These are phyloP conservation scores for Lachnellula hyalina DNA, from an alignment of 2,329 filamentous ascomycete genomes.

Conservation along the genomic window DNA sequence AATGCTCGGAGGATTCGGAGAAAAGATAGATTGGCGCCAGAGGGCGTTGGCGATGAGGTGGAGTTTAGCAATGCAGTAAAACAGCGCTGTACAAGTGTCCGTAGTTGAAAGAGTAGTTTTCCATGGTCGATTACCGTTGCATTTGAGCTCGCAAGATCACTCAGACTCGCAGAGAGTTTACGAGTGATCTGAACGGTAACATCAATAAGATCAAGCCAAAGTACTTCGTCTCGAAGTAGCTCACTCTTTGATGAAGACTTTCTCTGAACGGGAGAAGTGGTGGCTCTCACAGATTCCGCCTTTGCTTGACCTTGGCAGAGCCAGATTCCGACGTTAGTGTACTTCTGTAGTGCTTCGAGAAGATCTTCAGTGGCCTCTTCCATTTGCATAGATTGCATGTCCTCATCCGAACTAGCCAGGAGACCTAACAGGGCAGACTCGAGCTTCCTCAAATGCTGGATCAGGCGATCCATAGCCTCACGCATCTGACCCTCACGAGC, in stretches of 20 bases:
- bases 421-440: constrained; percentile 74
- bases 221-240: constrained; percentile 48
- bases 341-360: constrained; percentile 76
- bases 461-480: constrained; percentile 77
- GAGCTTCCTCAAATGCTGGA: constrained; percentile 73
- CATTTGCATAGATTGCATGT: constrained; percentile 48
- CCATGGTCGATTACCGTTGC: constrained; percentile 44
- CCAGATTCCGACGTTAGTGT: constrained; percentile 91
- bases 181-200: constrained; percentile 58
- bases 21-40: constrained; percentile 63
- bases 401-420: constrained; percentile 54
- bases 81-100: constrained; percentile 78
- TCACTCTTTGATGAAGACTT: constrained; percentile 38
- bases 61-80: constrained; percentile 82
- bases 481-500: constrained; percentile 79
- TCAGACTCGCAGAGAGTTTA: constrained; percentile 53
- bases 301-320: constrained; percentile 83
- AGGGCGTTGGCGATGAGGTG: constrained; percentile 47
- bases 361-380: constrained; percentile 68
- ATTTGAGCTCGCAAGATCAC: constrained; percentile 28
- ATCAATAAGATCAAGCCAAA: constrained; percentile 60
- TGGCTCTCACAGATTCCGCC: constrained; percentile 36
- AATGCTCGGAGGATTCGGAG: constrained; percentile 86
- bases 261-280: constrained; percentile 44
- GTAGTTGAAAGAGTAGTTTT: constrained; percentile 62